A percentile compares a stretch with the other conserved stretches of the same genome.
These are phyloP conservation scores for Rhizophagus clarus DNA, from an alignment of 192 early-diverging fungal species.

Conservation along the genomic window DNA sequence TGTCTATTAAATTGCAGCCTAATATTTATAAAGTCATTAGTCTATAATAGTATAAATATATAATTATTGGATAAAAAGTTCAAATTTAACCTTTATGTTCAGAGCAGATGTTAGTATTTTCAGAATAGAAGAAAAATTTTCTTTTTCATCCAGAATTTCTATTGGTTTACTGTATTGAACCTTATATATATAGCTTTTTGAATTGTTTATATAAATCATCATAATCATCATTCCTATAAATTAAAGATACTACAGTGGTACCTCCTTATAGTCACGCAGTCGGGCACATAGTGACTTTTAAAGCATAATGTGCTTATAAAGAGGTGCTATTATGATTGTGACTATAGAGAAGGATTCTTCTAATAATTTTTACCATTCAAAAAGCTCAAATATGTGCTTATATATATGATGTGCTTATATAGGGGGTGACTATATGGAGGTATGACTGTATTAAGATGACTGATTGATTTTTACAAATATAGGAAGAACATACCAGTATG, in stretches of 20 bases:
- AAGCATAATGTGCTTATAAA: too few species aligned
- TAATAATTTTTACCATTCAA: too few species aligned
- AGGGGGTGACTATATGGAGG: too few species aligned
- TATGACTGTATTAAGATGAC: too few species aligned
- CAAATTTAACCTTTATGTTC: conserved; percentile 10
- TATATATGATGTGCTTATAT: too few species aligned
- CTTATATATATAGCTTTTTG: neutral
- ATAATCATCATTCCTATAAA: conserved; percentile 9
- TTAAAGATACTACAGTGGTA: conserved; percentile 7
- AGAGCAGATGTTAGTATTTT: neutral
- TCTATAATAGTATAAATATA: neutral
- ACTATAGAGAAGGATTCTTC: too few species aligned
- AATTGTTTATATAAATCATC: neutral
- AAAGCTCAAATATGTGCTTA: too few species aligned
- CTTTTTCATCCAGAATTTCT: neutral
- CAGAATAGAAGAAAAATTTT: conserved; percentile 4
- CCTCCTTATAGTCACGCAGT: too few species aligned
- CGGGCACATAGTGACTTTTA: too few species aligned
- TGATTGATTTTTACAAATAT: neutral
- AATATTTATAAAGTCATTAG: neutral
- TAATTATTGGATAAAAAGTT: neutral
- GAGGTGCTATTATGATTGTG: too few species aligned
- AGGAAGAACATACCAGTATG: neutral
- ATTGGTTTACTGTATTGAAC: neutral
- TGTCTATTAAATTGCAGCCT: conserved; percentile 1